Evolutionary conservation across 202 grass and related monocot genomes (phyloP), one percentile per base, ranked within the genome.

Genomic region (Carex arenaria): DNA sequence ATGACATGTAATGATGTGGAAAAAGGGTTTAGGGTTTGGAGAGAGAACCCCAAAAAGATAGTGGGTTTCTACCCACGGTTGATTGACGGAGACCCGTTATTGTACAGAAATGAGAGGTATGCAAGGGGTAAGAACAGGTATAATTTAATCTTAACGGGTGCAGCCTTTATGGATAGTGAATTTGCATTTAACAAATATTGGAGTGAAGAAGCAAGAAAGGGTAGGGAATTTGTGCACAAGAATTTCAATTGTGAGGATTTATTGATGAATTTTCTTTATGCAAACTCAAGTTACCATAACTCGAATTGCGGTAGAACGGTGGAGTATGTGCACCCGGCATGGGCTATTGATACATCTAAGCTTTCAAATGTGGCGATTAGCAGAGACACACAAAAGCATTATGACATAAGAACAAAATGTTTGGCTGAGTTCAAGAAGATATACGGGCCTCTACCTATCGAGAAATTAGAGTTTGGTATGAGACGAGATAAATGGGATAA

Each of bases 201-300:
- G 96, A 98, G 93, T 26, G 84, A 90, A 72, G 88, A 93, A 84
- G 96, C 91, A 74, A 93, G 36, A 22, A 83, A 90, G 79, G 96
- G 96, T 28, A 90, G 96, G 47, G 89, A 88, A 1, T 92, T 78
- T 49, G 96, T 98, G 31, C 89, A 98, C 80, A 55, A 90, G 81
- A 93, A 91, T 32, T 98, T 98, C 89, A 98, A 98, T 84, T 98
- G 96, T 18, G 96, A 98, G 87, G 96, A 98, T 40, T 63, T 98
- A 79, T 89, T 93, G 34, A 92, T 98, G 96, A 98, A 98, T 71
- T 98, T 95, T 77, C 65, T 98, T 42, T 95, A 95, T 30, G 88
- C 93, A 1, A 98, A 98, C 72, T 77, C 82, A 28, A 68, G 64
- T 52, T 89, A 93, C 60, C 87, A 85, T 0, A 92, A 98, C 69